Conservation (phyloP, 495 filamentous ascomycete species). For the Hyaloscypha variabilis region DNA sequence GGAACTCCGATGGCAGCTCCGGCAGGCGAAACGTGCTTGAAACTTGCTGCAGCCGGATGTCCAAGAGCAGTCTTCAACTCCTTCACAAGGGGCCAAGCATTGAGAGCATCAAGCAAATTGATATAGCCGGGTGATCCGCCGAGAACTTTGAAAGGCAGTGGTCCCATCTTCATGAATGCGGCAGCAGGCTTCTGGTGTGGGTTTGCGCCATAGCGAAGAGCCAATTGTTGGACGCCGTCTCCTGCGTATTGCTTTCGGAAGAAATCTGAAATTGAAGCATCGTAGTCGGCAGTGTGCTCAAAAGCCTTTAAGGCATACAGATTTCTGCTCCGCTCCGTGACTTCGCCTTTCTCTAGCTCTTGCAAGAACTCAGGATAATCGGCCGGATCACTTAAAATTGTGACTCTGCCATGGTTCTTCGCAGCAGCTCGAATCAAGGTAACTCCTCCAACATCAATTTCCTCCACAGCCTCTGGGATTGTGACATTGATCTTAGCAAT, state of each 20-base stretch:
- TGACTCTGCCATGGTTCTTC: slow-evolving; percentile 95
- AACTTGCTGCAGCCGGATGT: slow-evolving; percentile 92
- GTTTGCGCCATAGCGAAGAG: slow-evolving; percentile 93
- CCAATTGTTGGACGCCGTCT: slow-evolving; percentile 77
- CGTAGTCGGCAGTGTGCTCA: slow-evolving; percentile 97
- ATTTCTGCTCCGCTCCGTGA: slow-evolving; percentile 80
- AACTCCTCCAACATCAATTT: slow-evolving; percentile 97
- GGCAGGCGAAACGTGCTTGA: slow-evolving; percentile 98
- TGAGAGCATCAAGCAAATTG: slow-evolving; percentile 94
- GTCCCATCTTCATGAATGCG: slow-evolving; percentile 70
- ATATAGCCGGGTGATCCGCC: slow-evolving; percentile 92
- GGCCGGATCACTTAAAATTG: slow-evolving; percentile 88
- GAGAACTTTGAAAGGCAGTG: slow-evolving; percentile 96
- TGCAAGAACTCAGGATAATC: slow-evolving; percentile 94
- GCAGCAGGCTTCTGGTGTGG: slow-evolving; percentile 96
- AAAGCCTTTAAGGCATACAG: slow-evolving; percentile 94
- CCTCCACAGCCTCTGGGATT: slow-evolving; percentile 93
- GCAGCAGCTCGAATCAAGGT: slow-evolving; percentile 94
- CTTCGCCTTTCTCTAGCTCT: slow-evolving; percentile 84
- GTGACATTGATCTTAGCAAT: slow-evolving; percentile 96
- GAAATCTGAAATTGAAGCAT: slow-evolving; percentile 90
- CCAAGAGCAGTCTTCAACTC: slow-evolving; percentile 88
- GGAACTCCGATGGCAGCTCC: slow-evolving; percentile 92
- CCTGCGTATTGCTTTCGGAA: slow-evolving; percentile 96
- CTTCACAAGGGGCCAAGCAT: slow-evolving; percentile 95